Base-by-base conservation (phyloP, 331 rosid genomes). In the Acacia pycnantha region DNA sequence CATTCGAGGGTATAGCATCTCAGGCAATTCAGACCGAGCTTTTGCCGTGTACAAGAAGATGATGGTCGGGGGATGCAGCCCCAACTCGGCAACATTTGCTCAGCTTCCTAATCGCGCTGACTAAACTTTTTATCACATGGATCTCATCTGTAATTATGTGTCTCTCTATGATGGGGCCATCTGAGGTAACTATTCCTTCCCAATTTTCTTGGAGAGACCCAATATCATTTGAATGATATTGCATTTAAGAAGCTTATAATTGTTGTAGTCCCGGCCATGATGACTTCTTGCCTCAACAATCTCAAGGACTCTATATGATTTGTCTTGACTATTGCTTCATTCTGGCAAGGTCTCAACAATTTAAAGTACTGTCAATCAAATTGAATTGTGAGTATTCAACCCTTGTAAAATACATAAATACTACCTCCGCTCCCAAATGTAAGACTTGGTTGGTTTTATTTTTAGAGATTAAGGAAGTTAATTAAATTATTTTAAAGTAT, bases 1-100 rank as follows among this genome's bases (percentile, higher is more conserved):
- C 76, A 95, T 95, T 82, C 90, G 97, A 65, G 97, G 91, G 61
- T 89, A 95, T 68, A 81, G 97, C 81, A 46, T 81, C 78, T 90
- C 97, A 0, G 99, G 91, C 47, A 84, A 90, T 70, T 84, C 88
- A 79, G 97, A 95, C 50, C 87, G 82, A 54, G 99, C 99, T 19
- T 93, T 89, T 77, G 85, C 94, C 43, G 83, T 93, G 77, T 93
- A 87, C 89, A 84, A 88, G 91, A 93, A 90, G 85, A 95, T 95
- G 99, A 89, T 95, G 96, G 90, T 90, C 18, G 93, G 80, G 22
- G 99, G 99, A 19, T 92, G 97, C 87, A 87, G 85, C 75, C 99
- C 98, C 70, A 91, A 92, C 76, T 75, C 26, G 2, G 91, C 91
- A 82, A 95, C 98, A 53, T 88, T 82, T 77, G 96, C 98, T 5